These are phyloP conservation scores for Epichloe brachyelytri DNA, from an alignment of 2,329 filamentous ascomycete genomes.

Conservation along the genomic window DNA sequence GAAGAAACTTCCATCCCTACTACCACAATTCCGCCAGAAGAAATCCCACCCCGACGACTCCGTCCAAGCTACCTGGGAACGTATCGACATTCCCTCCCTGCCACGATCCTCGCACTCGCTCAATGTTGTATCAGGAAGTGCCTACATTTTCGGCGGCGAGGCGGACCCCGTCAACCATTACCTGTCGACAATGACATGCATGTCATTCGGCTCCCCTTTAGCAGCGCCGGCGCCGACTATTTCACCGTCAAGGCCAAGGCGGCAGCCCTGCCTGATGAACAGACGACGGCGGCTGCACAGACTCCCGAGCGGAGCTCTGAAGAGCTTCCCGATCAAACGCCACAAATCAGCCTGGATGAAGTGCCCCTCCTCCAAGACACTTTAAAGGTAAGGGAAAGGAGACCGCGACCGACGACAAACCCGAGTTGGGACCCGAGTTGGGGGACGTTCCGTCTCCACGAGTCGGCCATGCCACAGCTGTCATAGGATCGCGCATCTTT, in stretches of 20 bases:
- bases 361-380: slow-evolving; percentile 25
- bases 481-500: slow-evolving; percentile 59
- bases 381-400: slow-evolving; percentile 28
- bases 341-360: slow-evolving; percentile 27
- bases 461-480: slow-evolving; percentile 59
- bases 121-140: slow-evolving; percentile 41
- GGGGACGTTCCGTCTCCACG: slow-evolving; percentile 49
- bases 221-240: slow-evolving; percentile 45
- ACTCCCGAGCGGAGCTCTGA: not conserved
- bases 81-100: slow-evolving; percentile 40
- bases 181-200: slow-evolving; percentile 64
- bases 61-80: slow-evolving; percentile 42
- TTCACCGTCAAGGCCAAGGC: slow-evolving; percentile 39
- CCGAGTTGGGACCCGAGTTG: slow-evolving; percentile 13
- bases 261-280: slow-evolving; percentile 14
- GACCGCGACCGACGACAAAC: slow-evolving; percentile 14
- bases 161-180: slow-evolving; percentile 35
- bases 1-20: not conserved
- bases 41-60: slow-evolving; percentile 23
- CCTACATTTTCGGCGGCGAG: slow-evolving; percentile 70
- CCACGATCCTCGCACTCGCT: slow-evolving; percentile 64
- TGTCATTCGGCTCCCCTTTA: slow-evolving; percentile 46
- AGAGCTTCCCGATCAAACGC: not conserved
- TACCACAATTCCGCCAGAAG: slow-evolving; percentile 10
- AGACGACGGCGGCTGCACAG: slow-evolving; percentile 6